Conservation (phyloP, 768 basidiomycete genomes). For the Piloderma croceum region DNA sequence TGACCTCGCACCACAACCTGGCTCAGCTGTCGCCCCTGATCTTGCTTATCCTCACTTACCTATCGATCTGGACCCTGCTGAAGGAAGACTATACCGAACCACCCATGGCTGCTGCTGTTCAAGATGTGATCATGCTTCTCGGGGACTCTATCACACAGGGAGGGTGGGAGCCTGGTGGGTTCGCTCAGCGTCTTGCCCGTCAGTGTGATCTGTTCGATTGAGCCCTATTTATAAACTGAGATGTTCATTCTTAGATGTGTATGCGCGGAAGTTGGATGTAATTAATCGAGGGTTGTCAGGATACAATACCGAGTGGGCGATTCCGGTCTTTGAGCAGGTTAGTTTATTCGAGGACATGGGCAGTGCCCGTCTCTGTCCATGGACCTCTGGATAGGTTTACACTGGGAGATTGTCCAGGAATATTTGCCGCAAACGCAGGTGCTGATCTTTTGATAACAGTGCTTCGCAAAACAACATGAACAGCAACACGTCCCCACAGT, state of each 20-base stretch:
- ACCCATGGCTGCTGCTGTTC: conserved; percentile 50
- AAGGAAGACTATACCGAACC: background rate
- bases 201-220: conserved; percentile 20
- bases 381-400: background rate
- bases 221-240: background rate
- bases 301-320: conserved; percentile 83
- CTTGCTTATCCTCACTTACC: background rate
- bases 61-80: background rate
- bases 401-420: too few relatives aligned
- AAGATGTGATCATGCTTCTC: conserved; percentile 68
- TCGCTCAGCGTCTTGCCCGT: conserved; percentile 67
- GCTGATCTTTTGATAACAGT: conserved; percentile 34
- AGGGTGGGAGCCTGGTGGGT: conserved; percentile 54
- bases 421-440: background rate
- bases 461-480: conserved; percentile 49
- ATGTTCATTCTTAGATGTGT: conserved; percentile 48
- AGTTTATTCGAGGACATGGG: conserved; percentile 8
- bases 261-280: conserved; percentile 78
- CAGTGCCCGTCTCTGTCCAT: background rate
- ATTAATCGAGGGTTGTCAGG: conserved; percentile 81
- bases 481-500: conserved; percentile 50
- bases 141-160: conserved; percentile 81
- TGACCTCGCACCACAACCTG: too few relatives aligned
- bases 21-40: background rate
- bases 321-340: conserved; percentile 76